These are phyloP conservation scores for Linum usitatissimum DNA, from an alignment of 345 rosid species.

Conservation along the genomic window DNA sequence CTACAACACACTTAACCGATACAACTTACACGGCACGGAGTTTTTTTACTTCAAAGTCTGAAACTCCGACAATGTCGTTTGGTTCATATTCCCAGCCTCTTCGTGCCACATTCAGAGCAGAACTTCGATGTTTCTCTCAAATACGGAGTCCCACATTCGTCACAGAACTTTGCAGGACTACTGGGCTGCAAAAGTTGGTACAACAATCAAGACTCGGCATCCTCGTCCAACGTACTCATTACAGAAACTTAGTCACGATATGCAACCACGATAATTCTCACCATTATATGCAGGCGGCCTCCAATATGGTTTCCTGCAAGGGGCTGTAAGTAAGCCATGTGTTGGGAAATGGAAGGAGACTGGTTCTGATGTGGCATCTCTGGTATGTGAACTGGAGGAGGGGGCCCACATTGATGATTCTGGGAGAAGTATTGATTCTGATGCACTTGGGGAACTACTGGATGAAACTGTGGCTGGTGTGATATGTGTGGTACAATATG, in stretches of 20 bases:
- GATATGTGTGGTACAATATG: slow-evolving; percentile 51
- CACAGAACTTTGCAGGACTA: slow-evolving; percentile 71
- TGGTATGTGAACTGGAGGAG: slow-evolving; percentile 35
- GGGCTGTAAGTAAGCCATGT: slow-evolving; percentile 77
- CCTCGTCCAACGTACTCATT: no score
- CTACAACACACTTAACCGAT: no score
- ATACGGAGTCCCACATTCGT: slow-evolving; percentile 80
- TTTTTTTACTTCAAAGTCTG: no score
- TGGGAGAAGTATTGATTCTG: slow-evolving; percentile 48
- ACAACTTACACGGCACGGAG: no score
- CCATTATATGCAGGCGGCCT: slow-evolving; percentile 61
- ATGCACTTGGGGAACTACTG: slow-evolving; percentile 44
- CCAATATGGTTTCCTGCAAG: slow-evolving; percentile 51
- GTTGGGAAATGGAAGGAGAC: slow-evolving; percentile 62
- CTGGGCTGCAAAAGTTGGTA: slow-evolving; percentile 29
- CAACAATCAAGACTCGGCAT: background rate
- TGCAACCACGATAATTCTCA: slow-evolving; percentile 17
- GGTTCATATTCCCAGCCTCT: slow-evolving; percentile 60
- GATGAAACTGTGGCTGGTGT: slow-evolving; percentile 66
- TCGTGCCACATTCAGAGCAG: slow-evolving; percentile 87
- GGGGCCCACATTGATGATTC: slow-evolving; percentile 45
- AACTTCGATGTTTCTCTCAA: slow-evolving; percentile 81
- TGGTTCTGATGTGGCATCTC: slow-evolving; percentile 64
- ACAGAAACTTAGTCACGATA: background rate
- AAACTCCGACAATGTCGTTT: background rate